Conservation (phyloP, 2,329 filamentous ascomycete genomes). For the Pezicula neosporulosa region DNA sequence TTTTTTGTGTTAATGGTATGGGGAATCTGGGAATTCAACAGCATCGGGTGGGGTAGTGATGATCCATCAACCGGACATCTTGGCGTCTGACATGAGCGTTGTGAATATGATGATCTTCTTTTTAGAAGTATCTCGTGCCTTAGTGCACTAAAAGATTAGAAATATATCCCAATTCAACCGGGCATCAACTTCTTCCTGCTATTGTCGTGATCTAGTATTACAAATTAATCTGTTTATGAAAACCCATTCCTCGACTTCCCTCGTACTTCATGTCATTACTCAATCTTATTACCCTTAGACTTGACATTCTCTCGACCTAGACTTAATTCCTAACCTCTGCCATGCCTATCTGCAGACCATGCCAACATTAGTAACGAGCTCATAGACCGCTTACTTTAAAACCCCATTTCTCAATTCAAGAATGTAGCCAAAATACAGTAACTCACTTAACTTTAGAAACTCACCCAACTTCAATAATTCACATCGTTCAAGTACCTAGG, state of each 20-base stretch:
- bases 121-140: neutral
- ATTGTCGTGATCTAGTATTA: neutral
- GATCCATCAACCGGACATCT: slow-evolving; percentile 33
- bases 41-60: slow-evolving; percentile 23
- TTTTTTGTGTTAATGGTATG: slow-evolving; percentile 6
- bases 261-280: neutral
- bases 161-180: slow-evolving; percentile 14
- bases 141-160: slow-evolving; percentile 5
- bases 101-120: slow-evolving; percentile 2
- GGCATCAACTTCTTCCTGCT: neutral
- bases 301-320: too few species aligned
- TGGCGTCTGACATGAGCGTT: slow-evolving; percentile 11
- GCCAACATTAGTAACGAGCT: too few species aligned
- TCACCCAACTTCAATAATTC: too few species aligned
- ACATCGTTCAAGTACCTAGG: too few species aligned
- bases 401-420: too few species aligned
- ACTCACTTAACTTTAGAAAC: too few species aligned
- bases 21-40: slow-evolving; percentile 24
- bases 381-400: too few species aligned
- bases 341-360: too few species aligned
- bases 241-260: neutral
- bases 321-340: too few species aligned
- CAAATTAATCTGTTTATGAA: neutral
- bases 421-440: too few species aligned
- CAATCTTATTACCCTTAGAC: too few species aligned